phyloP scores from a whole-genome alignment of 805 yeast species.

The Candida arabinofermentans region DNA sequence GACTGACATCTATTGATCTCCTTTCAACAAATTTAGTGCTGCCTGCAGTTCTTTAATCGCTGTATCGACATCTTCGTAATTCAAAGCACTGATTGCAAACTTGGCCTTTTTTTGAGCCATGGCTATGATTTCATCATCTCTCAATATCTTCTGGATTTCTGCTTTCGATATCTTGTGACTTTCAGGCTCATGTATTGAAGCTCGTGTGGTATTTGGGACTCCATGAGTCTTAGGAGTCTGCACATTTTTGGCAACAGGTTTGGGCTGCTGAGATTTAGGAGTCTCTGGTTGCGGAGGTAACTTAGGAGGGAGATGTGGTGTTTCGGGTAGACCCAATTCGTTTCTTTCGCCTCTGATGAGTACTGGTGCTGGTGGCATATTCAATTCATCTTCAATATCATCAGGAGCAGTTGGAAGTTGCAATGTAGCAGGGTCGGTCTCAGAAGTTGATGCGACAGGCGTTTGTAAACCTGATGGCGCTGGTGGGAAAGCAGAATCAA shows the following conservation, averaged over 20 bases:
- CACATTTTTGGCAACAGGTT: conserved; percentile 6
- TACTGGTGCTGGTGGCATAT: conserved; percentile 27
- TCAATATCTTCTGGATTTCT: conserved; percentile 47
- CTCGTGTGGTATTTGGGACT: too few relatives aligned
- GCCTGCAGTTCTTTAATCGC: conserved; percentile 57
- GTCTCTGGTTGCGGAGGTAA: background rate
- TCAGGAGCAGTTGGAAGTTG: conserved; percentile 16
- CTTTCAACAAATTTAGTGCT: conserved; percentile 46
- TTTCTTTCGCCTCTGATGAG: conserved; percentile 30
- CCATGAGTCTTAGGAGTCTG: too few relatives aligned
- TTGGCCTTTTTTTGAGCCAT: conserved; percentile 66
- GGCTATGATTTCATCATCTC: conserved; percentile 50
- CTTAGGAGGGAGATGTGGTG: conserved; percentile 20
- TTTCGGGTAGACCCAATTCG: conserved; percentile 24
- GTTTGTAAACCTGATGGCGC: conserved; percentile 13
- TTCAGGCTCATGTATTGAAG: conserved; percentile 1
- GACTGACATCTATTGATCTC: conserved; percentile 1
- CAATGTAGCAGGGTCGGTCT: background rate
- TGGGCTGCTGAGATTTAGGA: background rate
- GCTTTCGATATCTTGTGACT: conserved; percentile 24
- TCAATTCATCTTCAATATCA: conserved; percentile 21
- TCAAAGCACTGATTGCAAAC: conserved; percentile 74
- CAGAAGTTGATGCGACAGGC: conserved; percentile 2
- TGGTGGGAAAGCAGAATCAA: conserved; percentile 6
- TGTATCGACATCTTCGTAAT: conserved; percentile 68